Percentiles rank a stretch among this genome's conserved stretches.
These are phyloP conservation scores for Aegilops sharonensis DNA, from an alignment of 176 grass and related monocot genomes.

Conservation along the genomic window DNA sequence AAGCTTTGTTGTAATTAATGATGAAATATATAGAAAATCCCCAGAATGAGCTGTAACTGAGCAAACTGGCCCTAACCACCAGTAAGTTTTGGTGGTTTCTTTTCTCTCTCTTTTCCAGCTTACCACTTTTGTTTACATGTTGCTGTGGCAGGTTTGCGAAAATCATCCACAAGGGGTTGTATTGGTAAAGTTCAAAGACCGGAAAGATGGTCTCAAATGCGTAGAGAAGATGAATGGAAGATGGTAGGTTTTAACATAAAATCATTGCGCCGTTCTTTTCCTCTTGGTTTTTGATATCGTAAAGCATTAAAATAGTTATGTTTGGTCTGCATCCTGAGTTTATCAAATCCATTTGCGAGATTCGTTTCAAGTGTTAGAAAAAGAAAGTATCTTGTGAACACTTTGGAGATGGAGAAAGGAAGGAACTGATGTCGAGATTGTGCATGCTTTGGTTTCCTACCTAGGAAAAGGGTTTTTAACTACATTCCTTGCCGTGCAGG, in stretches of 20 bases:
- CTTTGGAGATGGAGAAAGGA: background rate
- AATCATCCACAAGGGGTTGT: conserved; percentile 95
- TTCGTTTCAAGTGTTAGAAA: background rate
- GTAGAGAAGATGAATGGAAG: conserved; percentile 90
- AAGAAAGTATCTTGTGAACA: background rate
- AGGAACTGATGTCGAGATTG: no score
- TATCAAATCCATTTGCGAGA: background rate
- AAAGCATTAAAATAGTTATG: background rate
- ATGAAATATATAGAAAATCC: background rate
- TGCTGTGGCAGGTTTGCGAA: conserved; percentile 78
- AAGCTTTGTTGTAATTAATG: background rate
- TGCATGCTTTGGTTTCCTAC: no score
- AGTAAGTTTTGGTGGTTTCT: background rate
- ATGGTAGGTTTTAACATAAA: conserved; percentile 57
- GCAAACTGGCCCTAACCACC: background rate
- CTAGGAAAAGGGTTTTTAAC: background rate
- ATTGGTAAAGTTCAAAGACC: conserved; percentile 95
- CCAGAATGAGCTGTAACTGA: background rate
- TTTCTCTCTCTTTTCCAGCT: conserved; percentile 16
- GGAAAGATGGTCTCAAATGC: conserved; percentile 78
- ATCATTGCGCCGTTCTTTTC: background rate
- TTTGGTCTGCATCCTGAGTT: background rate
- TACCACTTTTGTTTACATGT: conserved; percentile 8
- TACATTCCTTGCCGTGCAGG: conserved; percentile 46
- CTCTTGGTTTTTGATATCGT: background rate